Conservation (phyloP, 331 rosid species). For the Dryas integrifolia region DNA sequence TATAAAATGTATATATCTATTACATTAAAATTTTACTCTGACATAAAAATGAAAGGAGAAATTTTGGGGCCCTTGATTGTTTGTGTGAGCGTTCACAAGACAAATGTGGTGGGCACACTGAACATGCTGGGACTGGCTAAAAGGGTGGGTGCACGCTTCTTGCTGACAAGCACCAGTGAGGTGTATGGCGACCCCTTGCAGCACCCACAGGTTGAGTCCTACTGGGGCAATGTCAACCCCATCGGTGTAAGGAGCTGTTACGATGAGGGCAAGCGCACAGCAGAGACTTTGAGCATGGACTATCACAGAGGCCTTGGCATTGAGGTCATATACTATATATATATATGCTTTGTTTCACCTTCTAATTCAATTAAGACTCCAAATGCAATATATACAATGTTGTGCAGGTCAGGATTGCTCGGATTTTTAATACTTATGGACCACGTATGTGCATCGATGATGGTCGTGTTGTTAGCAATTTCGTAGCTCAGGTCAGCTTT, state of each 20-base stretch:
- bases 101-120: slow-evolving; percentile 92
- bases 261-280: slow-evolving; percentile 92
- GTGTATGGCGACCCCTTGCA: slow-evolving; percentile 95
- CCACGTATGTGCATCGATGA: slow-evolving; percentile 91
- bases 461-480: slow-evolving; percentile 94
- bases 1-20: no score
- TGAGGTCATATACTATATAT: slow-evolving; percentile 47
- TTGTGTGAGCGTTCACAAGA: slow-evolving; percentile 53
- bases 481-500: slow-evolving; percentile 76
- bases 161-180: slow-evolving; percentile 93
- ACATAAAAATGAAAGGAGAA: no score
- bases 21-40: no score
- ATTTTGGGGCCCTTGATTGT: slow-evolving; percentile 50
- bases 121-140: slow-evolving; percentile 93
- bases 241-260: slow-evolving; percentile 95
- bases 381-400: background rate
- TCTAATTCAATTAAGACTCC: background rate
- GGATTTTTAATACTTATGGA: slow-evolving; percentile 88
- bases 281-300: slow-evolving; percentile 88
- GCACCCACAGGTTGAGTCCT: slow-evolving; percentile 86
- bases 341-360: no score
- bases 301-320: slow-evolving; percentile 88
- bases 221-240: slow-evolving; percentile 97
- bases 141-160: slow-evolving; percentile 78
- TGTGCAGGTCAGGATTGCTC: slow-evolving; percentile 78